Conservation (phyloP, 495 filamentous ascomycete species). For the Aspergillus olivimuriae region DNA sequence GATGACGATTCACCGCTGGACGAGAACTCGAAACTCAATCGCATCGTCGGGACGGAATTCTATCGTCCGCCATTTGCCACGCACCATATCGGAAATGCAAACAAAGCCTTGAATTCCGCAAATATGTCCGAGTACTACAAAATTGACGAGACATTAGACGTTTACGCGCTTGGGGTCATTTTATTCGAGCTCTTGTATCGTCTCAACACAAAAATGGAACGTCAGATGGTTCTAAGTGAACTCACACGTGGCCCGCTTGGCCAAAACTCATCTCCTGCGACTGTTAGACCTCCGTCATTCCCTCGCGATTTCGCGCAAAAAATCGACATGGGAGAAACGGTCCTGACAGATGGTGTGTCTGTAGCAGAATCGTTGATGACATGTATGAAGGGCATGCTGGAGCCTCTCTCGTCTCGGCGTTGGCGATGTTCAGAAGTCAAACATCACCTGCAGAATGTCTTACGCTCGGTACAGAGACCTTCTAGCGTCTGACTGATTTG, state of each 20-base stretch:
- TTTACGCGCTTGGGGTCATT: conserved; percentile 50
- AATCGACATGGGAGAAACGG: conserved; percentile 26
- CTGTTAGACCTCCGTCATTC: conserved; percentile 13
- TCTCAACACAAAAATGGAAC: conserved; percentile 48
- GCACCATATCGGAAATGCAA: neutral
- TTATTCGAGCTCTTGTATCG: conserved; percentile 47
- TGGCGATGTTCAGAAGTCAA: conserved; percentile 35
- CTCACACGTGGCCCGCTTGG: conserved; percentile 29
- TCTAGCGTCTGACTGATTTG: too few relatives aligned
- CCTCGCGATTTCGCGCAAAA: conserved; percentile 34
- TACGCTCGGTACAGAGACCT: conserved; percentile 1
- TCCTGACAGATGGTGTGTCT: conserved; percentile 21
- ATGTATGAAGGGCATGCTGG: conserved; percentile 44
- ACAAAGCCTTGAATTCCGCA: neutral
- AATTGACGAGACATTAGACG: conserved; percentile 47
- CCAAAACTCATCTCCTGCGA: neutral
- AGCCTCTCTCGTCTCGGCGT: conserved; percentile 30
- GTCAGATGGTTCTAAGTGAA: conserved; percentile 40
- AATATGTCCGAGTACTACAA: conserved; percentile 15
- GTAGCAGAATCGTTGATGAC: conserved; percentile 32
- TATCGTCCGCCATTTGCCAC: conserved; percentile 32
- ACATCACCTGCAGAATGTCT: conserved; percentile 15
- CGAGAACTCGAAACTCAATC: conserved; percentile 21
- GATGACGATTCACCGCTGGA: conserved; percentile 19
- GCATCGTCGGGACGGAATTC: conserved; percentile 42